Evolutionary conservation across 2,329 filamentous ascomycete genomes (phyloP).

Genomic region (Arthrocladium fulminans): DNA sequence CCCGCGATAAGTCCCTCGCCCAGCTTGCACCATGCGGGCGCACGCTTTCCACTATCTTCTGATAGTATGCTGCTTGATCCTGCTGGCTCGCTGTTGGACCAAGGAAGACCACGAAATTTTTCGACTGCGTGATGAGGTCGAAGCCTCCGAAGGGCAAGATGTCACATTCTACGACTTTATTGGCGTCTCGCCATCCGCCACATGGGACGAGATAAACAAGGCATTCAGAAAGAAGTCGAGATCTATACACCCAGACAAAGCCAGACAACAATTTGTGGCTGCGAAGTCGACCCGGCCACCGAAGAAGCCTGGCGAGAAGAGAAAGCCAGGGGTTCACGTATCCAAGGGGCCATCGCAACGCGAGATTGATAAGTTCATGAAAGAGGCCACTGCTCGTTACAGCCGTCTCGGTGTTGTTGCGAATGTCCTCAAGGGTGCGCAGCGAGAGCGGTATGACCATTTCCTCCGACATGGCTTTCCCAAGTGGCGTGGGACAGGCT

Average conservation of each 20-base stretch:
- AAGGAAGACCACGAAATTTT: slow-evolving; percentile 99
- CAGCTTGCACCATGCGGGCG: slow-evolving; percentile 56
- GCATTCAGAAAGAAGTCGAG: slow-evolving; percentile 84
- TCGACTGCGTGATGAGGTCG: slow-evolving; percentile 80
- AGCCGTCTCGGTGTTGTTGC: slow-evolving; percentile 75
- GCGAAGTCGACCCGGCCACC: slow-evolving; percentile 52
- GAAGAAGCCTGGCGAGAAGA: slow-evolving; percentile 43
- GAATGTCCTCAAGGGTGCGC: slow-evolving; percentile 72
- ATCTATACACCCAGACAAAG: slow-evolving; percentile 88
- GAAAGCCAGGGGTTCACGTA: slow-evolving; percentile 55
- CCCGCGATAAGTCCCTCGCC: not conserved
- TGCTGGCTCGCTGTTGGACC: slow-evolving; percentile 66
- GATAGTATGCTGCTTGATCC: slow-evolving; percentile 58
- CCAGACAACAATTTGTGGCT: slow-evolving; percentile 70
- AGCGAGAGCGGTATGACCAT: slow-evolving; percentile 84
- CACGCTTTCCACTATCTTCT: slow-evolving; percentile 55
- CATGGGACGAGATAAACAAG: slow-evolving; percentile 81
- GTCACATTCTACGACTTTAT: slow-evolving; percentile 92
- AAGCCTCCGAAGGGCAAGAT: slow-evolving; percentile 62
- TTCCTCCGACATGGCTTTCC: slow-evolving; percentile 92
- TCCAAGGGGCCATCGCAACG: slow-evolving; percentile 67
- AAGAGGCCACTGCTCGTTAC: slow-evolving; percentile 78
- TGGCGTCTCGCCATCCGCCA: slow-evolving; percentile 62
- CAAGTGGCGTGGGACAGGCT: slow-evolving; percentile 91
- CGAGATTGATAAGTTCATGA: slow-evolving; percentile 76